Evolutionary conservation across 1,284 basidiomycete species (phyloP).

Genomic region (Polyporus tsugae): DNA sequence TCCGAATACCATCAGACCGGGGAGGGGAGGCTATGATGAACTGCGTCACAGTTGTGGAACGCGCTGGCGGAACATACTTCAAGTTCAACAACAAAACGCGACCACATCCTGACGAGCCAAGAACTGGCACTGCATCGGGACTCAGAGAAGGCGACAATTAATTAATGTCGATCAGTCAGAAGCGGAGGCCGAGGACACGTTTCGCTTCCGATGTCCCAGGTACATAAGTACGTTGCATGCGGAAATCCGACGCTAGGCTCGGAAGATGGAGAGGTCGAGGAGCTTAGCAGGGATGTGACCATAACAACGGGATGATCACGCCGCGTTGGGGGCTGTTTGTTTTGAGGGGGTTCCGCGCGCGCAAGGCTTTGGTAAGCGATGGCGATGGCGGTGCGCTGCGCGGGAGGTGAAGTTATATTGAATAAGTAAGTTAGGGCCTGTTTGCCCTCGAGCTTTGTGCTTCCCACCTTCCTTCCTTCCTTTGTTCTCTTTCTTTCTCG

Average conservation of each 20-base stretch:
- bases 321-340: neutral
- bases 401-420: slow-evolving; percentile 16
- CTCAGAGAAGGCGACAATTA: neutral
- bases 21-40: neutral
- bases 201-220: neutral
- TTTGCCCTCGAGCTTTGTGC: slow-evolving; percentile 30
- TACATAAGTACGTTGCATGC: neutral
- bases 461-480: slow-evolving; percentile 26
- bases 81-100: neutral
- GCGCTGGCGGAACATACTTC: neutral
- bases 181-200: neutral
- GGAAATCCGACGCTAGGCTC: neutral
- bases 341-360: slow-evolving; percentile 15
- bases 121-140: neutral
- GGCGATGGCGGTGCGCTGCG: slow-evolving; percentile 25
- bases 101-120: neutral
- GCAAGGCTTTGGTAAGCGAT: slow-evolving; percentile 25
- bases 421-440: neutral
- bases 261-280: neutral
- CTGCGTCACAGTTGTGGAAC: neutral
- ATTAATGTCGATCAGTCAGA: too few species aligned
- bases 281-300: slow-evolving; percentile 12
- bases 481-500: slow-evolving; percentile 27
- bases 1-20: neutral
- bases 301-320: slow-evolving; percentile 31